Evolutionary conservation across 2,329 filamentous ascomycete species (phyloP), one percentile per base, ranked within the genome.

Genomic region (Diaporthe australafricana): DNA sequence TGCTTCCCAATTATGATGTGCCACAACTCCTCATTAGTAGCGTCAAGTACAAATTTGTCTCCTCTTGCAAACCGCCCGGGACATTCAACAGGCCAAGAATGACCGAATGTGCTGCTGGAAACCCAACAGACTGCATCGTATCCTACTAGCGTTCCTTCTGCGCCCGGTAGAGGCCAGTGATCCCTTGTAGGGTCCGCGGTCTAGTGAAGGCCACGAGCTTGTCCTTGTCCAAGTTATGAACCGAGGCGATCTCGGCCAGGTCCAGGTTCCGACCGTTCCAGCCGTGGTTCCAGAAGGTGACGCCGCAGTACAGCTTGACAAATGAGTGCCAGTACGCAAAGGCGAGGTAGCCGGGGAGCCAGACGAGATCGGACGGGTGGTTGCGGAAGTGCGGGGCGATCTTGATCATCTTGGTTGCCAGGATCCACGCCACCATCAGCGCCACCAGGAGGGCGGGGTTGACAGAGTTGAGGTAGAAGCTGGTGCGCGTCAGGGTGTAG

Each of bases 251-350:
- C 12, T 68, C 42, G 12, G 35, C 8, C 27, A 48, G 5, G 20
- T 14, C 40, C 14, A 86, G 77, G 47, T 83, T 77, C 4, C 84
- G 79, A 0, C 84, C 83, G 9, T 74, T 79, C 86, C 86, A 88
- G 6, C 65, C 74, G 30, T 78, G 81, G 65, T 86, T 80, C 77
- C 80, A 87, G 63, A 88, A 86, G 0, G 89, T 92, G 5, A 88
- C 67, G 27, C 88, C 65, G 0, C 88, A 88, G 75, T 84, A 88
- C 0, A 90, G 35, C 80, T 91, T 92, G 75, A 92, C 83, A 1
- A 89, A 76, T 32, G 86, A 86, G 77, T 92, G 90, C 47, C 82
- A 78, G 75, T 91, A 92, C 1, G 83, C 87, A 76, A 91, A 92
- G 0, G 83, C 12, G 17, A 91, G 76, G 55, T 87, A 86, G 0